Conservation (phyloP, 148 eudicot species). For the Diospyros lotus region DNA sequence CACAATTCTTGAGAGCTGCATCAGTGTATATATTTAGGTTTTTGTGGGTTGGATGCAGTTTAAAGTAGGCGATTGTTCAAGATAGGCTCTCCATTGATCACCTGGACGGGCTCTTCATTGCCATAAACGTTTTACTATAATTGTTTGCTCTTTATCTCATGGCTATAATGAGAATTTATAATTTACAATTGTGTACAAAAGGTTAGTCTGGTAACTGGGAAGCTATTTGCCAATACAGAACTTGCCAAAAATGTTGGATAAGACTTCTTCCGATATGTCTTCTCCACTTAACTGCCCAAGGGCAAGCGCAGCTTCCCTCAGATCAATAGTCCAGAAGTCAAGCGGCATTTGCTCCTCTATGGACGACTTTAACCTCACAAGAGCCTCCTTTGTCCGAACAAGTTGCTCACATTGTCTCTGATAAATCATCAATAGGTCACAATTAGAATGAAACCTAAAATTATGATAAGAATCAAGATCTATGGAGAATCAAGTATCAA, state of each 20-base stretch:
- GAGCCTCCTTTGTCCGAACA: conserved; percentile 78
- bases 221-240: conserved; percentile 74
- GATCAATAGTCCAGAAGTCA: conserved; percentile 91
- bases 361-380: conserved; percentile 59
- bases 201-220: not conserved
- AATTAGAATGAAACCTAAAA: not conserved
- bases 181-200: too few species aligned
- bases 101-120: too few species aligned
- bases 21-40: too few species aligned
- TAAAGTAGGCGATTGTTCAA: too few species aligned
- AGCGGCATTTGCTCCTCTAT: conserved; percentile 71
- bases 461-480: not conserved
- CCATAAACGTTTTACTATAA: too few species aligned
- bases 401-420: conserved; percentile 98
- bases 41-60: too few species aligned
- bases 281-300: conserved; percentile 91
- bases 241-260: conserved; percentile 75
- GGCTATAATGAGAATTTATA: too few species aligned
- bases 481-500: not conserved
- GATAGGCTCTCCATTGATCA: too few species aligned
- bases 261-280: conserved; percentile 85
- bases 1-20: too few species aligned
- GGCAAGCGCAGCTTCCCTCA: conserved; percentile 84
- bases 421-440: not conserved
- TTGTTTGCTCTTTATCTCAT: too few species aligned